Evolutionary conservation across 2,329 filamentous ascomycete species (phyloP), one percentile per base, ranked within the genome.

Genomic region (Pseudopithomyces chartarum): DNA sequence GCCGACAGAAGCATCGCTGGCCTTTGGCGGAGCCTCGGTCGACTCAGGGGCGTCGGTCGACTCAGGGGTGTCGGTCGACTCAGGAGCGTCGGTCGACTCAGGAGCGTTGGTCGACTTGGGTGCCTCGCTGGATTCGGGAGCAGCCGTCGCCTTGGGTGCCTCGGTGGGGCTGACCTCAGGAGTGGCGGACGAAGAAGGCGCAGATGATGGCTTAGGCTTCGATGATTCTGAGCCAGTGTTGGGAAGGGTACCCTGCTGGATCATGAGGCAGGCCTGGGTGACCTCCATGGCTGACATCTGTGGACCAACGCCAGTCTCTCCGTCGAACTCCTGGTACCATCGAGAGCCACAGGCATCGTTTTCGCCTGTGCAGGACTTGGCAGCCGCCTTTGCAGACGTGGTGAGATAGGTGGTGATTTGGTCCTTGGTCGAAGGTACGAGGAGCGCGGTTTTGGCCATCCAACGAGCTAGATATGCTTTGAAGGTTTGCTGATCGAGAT

Each of bases 391-490:
- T 0, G 80, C 79, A 6, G 78, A 80, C 19, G 70, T 68, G 20
- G 64, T 68, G 26, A 82, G 68, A 45, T 76, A 72, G 12, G 72
- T 73, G 48, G 64, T 69, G 42, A 81, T 74, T 12, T 65, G 65
- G 23, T 71, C 64, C 40, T 68, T 69, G 32, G 79, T 78, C 52
- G 74, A 77, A 2, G 80, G 80, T 13, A 77, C 78, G 48, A 81
- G 58, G 26, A 78, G 61, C 3, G 78, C 74, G 6, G 78, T 74
- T 58, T 81, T 80, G 15, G 74, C 73, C 55, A 82, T 70, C 85
- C 88, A 92, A 43, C 90, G 87, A 23, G 85, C 76, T 23, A 91
- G 79, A 73, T 91, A 92, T 11, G 87, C 89, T 77, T 92, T 92
- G 85, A 92, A 92, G 46, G 83, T 86, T 66, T 84, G 83, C 77